Conservation (phyloP, 441 rosid species). For the Brassica hybrid region DNA sequence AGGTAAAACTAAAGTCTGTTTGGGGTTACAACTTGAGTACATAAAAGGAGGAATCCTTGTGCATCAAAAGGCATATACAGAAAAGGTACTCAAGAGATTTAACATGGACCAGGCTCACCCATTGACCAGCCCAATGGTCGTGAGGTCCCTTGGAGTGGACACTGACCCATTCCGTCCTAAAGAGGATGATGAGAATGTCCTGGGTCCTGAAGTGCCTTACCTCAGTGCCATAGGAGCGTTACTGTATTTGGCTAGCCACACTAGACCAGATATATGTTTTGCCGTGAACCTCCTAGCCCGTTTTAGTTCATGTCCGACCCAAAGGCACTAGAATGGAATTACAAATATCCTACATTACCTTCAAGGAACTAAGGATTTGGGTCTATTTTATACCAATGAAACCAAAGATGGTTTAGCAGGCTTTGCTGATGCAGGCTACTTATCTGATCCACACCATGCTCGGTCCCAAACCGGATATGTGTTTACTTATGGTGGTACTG, state of each 20-base stretch:
- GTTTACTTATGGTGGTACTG: not conserved
- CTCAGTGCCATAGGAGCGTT: not conserved
- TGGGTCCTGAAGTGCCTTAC: not conserved
- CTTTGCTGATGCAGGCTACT: not conserved
- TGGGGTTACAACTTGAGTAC: not conserved
- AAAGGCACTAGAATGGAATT: not conserved
- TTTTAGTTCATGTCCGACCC: no score
- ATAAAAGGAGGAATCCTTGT: not conserved
- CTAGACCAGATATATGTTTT: not conserved
- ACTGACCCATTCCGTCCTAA: not conserved
- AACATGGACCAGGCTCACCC: not conserved
- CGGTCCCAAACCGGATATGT: not conserved
- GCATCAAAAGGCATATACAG: not conserved
- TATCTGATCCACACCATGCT: not conserved
- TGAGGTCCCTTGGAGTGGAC: not conserved
- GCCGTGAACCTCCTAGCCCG: not conserved
- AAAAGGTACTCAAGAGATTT: not conserved
- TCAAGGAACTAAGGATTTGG: not conserved
- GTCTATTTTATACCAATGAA: not conserved
- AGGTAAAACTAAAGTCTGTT: not conserved
- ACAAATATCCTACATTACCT: not conserved
- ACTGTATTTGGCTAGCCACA: not conserved
- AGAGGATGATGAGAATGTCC: not conserved
- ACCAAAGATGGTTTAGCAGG: not conserved
- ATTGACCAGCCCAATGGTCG: not conserved